Conservation (phyloP, 2,329 filamentous ascomycete species). For the Neofusicoccum umdonicola region DNA sequence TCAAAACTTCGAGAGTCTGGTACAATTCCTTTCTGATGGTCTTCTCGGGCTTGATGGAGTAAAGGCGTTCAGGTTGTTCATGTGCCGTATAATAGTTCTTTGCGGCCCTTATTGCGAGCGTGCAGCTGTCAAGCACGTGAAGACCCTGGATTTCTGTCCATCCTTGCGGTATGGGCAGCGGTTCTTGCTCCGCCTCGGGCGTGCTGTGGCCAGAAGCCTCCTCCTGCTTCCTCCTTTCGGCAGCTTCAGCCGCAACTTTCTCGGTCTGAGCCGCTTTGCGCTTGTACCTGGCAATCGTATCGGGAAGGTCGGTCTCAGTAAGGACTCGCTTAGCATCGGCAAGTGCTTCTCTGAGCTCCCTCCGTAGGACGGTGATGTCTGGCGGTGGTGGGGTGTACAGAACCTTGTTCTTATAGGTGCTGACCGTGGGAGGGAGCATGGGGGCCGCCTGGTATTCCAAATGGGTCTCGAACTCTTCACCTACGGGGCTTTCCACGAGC, state of each 20-base stretch:
- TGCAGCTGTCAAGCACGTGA: constrained; percentile 88
- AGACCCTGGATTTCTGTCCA: constrained; percentile 90
- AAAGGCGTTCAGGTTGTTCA: constrained; percentile 78
- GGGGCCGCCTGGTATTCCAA: constrained; percentile 62
- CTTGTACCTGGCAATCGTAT: constrained; percentile 22
- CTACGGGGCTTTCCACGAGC: constrained; percentile 53
- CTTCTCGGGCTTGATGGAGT: constrained; percentile 83
- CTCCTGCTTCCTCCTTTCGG: constrained; percentile 40
- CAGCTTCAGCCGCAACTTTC: constrained; percentile 20
- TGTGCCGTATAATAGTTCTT: constrained; percentile 97
- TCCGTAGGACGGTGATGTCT: constrained; percentile 74
- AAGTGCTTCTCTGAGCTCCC: constrained; percentile 65
- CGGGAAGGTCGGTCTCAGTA: constrained; percentile 52
- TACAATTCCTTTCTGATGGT: constrained; percentile 81
- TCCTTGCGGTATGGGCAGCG: constrained; percentile 45
- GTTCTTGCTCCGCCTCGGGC: constrained; percentile 32
- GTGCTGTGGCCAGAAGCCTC: constrained; percentile 13
- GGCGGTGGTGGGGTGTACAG: constrained; percentile 81
- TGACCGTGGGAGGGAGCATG: constrained; percentile 94
- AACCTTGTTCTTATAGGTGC: constrained; percentile 86
- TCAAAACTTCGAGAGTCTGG: constrained; percentile 83
- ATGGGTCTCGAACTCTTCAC: constrained; percentile 44
- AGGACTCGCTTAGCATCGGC: constrained; percentile 67
- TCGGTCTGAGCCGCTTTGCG: constrained; percentile 16
- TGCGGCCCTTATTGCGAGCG: constrained; percentile 89